Evolutionary conservation across 257 asterid genomes (phyloP), one percentile per base, ranked within the genome.

Genomic region (Ligustrum vulgare): DNA sequence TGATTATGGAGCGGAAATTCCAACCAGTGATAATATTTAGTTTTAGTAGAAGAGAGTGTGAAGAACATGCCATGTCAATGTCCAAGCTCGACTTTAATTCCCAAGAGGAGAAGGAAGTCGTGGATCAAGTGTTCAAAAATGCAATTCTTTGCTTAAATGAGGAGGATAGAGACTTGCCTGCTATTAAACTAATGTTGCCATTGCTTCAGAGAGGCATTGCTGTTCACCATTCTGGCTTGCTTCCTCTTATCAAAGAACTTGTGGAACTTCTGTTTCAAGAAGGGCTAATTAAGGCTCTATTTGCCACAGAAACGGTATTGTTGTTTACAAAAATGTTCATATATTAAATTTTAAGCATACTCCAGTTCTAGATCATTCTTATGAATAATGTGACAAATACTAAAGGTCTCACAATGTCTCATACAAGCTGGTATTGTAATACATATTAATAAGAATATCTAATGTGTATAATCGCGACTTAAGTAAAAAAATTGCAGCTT

Each of bases 61-160:
- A 94, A 77, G 98, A 94, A 68, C 98, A 94, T 88, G 99, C 99
- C 78, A 91, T 91, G 98, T 92, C 99, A 20, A 91, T 94, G 99
- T 85, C 94, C 74, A 94, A 92, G 81, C 99, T 94, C 75, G 98
- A 94, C 81, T 92, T 92, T 76, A 94, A 94, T 79, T 84, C 93
- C 20, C 78, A 78, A 65, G 99, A 92, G 83, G 99, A 94, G 85
- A 94, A 91, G 81, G 97, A 87, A 39, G 75, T 79, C 51, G 99
- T 94, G 80, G 95, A 88, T 78, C 91, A 94, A 84, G 97, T 94
- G 65, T 94, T 94, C 86, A 86, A 77, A 71, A 89, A 85, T 87
- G 99, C 93, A 66, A 86, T 94, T 67, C 86, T 79, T 34, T 94
- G 99, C 84, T 87, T 94, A 90, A 89, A 72, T 66, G 96, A 94